These are phyloP conservation scores for Arthrinium puccinioides DNA, from an alignment of 2,329 filamentous ascomycete genomes.

Conservation along the genomic window DNA sequence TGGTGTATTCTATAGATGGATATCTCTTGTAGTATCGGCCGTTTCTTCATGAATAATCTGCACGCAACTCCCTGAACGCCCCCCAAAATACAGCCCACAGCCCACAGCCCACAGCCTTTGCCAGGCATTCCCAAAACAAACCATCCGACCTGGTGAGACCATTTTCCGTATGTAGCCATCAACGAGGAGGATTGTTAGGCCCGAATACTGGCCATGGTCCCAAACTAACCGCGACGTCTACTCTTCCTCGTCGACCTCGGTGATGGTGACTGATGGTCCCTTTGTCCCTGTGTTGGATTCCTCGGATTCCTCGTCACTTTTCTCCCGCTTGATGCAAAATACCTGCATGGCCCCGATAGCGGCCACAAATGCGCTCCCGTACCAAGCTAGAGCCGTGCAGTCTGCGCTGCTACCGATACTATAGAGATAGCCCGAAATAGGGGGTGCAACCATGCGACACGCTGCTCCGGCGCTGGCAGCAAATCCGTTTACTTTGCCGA, in stretches of 20 bases:
- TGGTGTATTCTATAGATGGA: too few relatives aligned
- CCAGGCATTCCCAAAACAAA: too few relatives aligned
- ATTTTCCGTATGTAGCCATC: too few relatives aligned
- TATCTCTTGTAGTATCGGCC: too few relatives aligned
- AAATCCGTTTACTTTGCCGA: slow-evolving; percentile 60
- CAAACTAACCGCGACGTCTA: background rate
- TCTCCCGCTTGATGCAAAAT: slow-evolving; percentile 39
- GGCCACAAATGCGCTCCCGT: slow-evolving; percentile 51
- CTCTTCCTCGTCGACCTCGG: slow-evolving; percentile 10
- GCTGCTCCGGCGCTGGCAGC: slow-evolving; percentile 59
- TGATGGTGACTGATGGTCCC: slow-evolving; percentile 5
- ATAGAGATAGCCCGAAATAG: slow-evolving; percentile 57
- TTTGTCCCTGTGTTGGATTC: slow-evolving; percentile 7
- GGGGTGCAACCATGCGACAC: slow-evolving; percentile 61
- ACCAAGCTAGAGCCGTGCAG: slow-evolving; percentile 58
- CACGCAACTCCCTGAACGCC: too few relatives aligned
- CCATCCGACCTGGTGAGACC: too few relatives aligned
- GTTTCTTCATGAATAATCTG: too few relatives aligned
- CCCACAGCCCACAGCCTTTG: too few relatives aligned
- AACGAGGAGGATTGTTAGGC: too few relatives aligned
- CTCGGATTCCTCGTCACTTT: slow-evolving; percentile 8
- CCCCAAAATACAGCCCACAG: too few relatives aligned
- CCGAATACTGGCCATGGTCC: too few relatives aligned
- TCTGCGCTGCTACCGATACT: slow-evolving; percentile 49
- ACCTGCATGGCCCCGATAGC: slow-evolving; percentile 52